These are phyloP conservation scores for Lenzites betulinus DNA, from an alignment of 768 basidiomycete species.

Conservation along the genomic window DNA sequence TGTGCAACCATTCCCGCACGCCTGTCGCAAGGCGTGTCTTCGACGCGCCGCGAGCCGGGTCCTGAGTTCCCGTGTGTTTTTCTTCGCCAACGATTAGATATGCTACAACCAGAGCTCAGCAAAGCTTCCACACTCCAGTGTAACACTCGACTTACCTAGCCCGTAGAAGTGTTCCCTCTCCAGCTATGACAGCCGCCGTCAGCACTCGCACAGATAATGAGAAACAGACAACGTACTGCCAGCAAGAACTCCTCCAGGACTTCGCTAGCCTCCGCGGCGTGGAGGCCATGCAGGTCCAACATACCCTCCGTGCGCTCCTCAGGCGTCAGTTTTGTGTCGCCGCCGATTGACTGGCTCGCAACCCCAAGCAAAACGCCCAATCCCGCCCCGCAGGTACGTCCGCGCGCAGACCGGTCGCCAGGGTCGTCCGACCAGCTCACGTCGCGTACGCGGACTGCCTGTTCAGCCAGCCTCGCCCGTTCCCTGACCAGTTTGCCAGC, in stretches of 20 bases:
- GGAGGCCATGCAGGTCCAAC: constrained; percentile 91
- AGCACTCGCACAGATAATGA: background rate
- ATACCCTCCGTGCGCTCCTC: constrained; percentile 90
- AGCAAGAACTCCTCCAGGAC: constrained; percentile 88
- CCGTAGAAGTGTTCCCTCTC: constrained; percentile 90
- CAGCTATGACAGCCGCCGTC: constrained; percentile 46
- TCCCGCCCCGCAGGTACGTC: constrained; percentile 76
- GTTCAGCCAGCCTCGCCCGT: constrained; percentile 72
- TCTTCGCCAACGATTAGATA: constrained; percentile 94
- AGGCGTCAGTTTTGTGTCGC: constrained; percentile 60
- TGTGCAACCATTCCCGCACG: constrained; percentile 87
- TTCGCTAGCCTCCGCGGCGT: constrained; percentile 91
- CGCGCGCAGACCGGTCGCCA: constrained; percentile 72
- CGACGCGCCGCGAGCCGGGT: constrained; percentile 77
- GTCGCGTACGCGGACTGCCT: constrained; percentile 73
- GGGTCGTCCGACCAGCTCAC: constrained; percentile 82
- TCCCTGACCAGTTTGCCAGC: constrained; percentile 86
- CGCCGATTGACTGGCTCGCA: constrained; percentile 53
- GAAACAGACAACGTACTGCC: constrained; percentile 56
- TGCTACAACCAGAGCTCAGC: constrained; percentile 42
- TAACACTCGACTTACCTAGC: constrained; percentile 53
- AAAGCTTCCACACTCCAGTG: background rate
- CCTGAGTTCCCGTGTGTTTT: constrained; percentile 94
- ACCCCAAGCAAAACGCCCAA: constrained; percentile 89
- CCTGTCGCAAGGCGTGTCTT: constrained; percentile 82